Base-by-base conservation (phyloP, 208 protist species). In the Balamuthia mandrillaris region DNA sequence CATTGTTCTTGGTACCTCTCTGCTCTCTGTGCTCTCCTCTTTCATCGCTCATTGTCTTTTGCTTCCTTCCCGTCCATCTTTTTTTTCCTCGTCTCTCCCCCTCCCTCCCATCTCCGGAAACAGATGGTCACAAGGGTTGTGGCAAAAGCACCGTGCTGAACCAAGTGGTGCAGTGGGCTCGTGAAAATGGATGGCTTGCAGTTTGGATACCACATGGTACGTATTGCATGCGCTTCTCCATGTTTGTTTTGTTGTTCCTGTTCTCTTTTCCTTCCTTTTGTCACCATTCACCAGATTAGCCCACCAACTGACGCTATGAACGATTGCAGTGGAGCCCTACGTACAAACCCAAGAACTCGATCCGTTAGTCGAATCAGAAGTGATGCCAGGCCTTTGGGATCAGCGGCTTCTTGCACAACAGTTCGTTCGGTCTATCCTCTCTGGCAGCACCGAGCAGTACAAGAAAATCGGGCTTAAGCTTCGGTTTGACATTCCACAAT, bases 201-300 rank as follows among this genome's bases (percentile, higher is more conserved):
- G 68, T 78, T 7, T 78, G 68, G 68, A 78, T 78, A 27, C 68
- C 68, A 16, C 42, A 78, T 31, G 68, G 68, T 78, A 24, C 60
- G 60, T 35, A 24, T 68, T 29, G 14, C 14, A 12, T 12, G n/a
- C 12, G n/a, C 27, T 35, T 24, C 54, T 56, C 33, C 60, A 3
- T 29, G 18, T 18, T 52, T 10, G 47, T 18, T 52, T 52, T 18
- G 14, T 18, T 18, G 14, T 18, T 18, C 47, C 47, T 18, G 14
- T n/a, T n/a, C 10, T 10, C 47, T 52, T 52, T 27, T 60, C 14
- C 7, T 60, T 60, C 7, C 52, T 27, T 16, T 3, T 60, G 18
- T n/a, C 52, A 33, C 52, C 63, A 4, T 27, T 24, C 39, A 10
- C 31, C n/a, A 16, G 63, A 72, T 4, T 24, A 5, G n/a, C 12